Base-by-base conservation (phyloP, 768 basidiomycete genomes). In the Phaffia tasmanica region DNA sequence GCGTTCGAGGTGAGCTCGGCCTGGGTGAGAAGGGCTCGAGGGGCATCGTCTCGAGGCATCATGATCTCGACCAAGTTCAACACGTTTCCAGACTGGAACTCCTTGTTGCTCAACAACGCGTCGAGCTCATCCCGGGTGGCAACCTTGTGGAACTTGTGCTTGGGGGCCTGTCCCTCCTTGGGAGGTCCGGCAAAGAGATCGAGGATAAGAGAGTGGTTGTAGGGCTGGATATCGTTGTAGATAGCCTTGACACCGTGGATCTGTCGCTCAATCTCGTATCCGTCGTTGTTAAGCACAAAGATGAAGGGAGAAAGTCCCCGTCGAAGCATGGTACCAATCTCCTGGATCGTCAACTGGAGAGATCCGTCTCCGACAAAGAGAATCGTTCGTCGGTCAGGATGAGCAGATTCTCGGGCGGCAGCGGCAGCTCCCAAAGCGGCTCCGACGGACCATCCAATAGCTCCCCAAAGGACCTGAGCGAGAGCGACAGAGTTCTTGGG, bases 201-300 rank as follows among this genome's bases (percentile, higher is more conserved):
- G 78, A 78, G 62, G 49, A 57, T 63, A 30, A 62, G 60, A 57
- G 68, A 69, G 70, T 78, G 78, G 69, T 79, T 76, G 82, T 91
- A 95, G 72, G 85, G 78, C 30, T 81, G 79, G 70, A 98, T 86
- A 73, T 95, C 85, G 74, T 94, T 94, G 77, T 95, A 93, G 74
- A 84, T 59, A 25, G 57, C 46, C 65, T 29, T 61, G 21, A 67
- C 65, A 35, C 78, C 79, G 72, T 79, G 76, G 64, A 80, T 79
- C 68, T 90, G 87, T 54, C 86, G 82, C 78, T 98, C 93, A 62
- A 98, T 90, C 23, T 87, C 87, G 57, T 42, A 69, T 30, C 76
- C 76, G 62, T 79, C 77, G 70, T 78, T 79, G 72, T 78, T 78
- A 53, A 79, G 73, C 6, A 79, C 65, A 54, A 73, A 70, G 59